phyloP scores from a whole-genome alignment of 768 basidiomycete species.

The Pholiota conissans region DNA sequence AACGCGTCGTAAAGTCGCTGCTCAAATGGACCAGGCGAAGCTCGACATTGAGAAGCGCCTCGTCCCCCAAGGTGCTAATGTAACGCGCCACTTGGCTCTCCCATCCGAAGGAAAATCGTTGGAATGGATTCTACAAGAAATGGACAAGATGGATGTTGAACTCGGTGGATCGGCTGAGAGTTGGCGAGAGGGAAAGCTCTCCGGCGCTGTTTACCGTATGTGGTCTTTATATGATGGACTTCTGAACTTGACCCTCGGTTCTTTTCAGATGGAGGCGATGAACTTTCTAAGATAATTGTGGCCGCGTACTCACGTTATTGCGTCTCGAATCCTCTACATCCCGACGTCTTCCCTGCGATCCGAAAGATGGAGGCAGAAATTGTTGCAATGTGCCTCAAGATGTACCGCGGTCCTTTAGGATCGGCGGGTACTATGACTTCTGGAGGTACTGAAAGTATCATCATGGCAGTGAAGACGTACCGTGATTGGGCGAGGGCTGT shows the following conservation, averaged over 20 bases:
- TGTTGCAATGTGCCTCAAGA: constrained; percentile 80
- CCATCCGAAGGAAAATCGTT: constrained; percentile 62
- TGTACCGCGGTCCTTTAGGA: constrained; percentile 84
- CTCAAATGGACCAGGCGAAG: constrained; percentile 64
- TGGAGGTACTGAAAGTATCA: constrained; percentile 94
- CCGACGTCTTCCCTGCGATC: constrained; percentile 89
- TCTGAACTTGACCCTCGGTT: too few species aligned
- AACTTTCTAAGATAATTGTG: constrained; percentile 75
- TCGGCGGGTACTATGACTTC: constrained; percentile 94
- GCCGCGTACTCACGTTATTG: constrained; percentile 81
- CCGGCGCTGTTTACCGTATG: constrained; percentile 86
- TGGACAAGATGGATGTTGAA: constrained; percentile 77
- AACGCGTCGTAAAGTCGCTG: constrained; percentile 56
- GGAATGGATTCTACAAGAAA: constrained; percentile 77
- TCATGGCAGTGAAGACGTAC: constrained; percentile 95
- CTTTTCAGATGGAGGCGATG: constrained; percentile 89
- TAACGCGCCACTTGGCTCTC: constrained; percentile 65
- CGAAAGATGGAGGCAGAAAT: constrained; percentile 98
- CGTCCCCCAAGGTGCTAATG: constrained; percentile 59
- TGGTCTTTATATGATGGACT: too few species aligned
- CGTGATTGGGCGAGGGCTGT: constrained; percentile 86
- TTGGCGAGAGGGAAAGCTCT: constrained; percentile 75
- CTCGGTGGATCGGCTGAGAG: constrained; percentile 40
- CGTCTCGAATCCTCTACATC: constrained; percentile 89
- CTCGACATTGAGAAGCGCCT: constrained; percentile 67